Base-by-base conservation (phyloP, 345 rosid genomes). In the Aethionema arabicum region DNA sequence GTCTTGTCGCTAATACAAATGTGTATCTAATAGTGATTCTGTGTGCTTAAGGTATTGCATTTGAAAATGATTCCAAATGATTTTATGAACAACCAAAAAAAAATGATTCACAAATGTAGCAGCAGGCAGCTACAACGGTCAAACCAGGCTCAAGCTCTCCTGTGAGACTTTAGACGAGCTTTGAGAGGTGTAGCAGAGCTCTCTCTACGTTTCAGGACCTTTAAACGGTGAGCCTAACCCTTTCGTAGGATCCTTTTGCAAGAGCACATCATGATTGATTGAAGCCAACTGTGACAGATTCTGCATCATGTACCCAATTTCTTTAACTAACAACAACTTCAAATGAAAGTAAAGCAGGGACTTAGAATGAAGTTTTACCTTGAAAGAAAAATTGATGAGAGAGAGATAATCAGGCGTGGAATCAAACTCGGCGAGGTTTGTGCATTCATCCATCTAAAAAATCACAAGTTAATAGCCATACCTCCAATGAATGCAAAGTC, bases 261-360 rank as follows among this genome's bases (percentile, higher is more conserved):
- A 42, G 15, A 81, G 71, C 65, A 87, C 85, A 35, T 85, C 95
- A 57, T 83, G 89, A 65, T 87, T 87, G 48, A 87, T 87, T 10
- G 87, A 76, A 31, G 95, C 95, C 78, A 87, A 71, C 65, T 87
- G 95, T 11, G 91, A 87, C 67, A 85, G 66, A 67, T 87, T 87
- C 95, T 87, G 91, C 77, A 78, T 11, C 66, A 65, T 16, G 4
- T 12, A 39, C 15, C 31, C 35, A 32, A 11, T 4, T 15, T 8
- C n/a, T n/a, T 13, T 55, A 35, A 15, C 44, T n/a, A n/a, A n/a
- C 11, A 31, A 61, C 55, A 45, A 31, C 36, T 47, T 39, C 57
- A 63, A 36, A 21, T 29, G 12, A n/a, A 44, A 3, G 13, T 45
- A n/a, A n/a, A 14, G 1, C 27, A 12, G 12, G 64, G 27, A 1